A percentile compares a stretch with the other conserved stretches of the same genome.
Evolutionary conservation across 331 rosid species (phyloP).

Genomic region (Malus hybrid): DNA sequence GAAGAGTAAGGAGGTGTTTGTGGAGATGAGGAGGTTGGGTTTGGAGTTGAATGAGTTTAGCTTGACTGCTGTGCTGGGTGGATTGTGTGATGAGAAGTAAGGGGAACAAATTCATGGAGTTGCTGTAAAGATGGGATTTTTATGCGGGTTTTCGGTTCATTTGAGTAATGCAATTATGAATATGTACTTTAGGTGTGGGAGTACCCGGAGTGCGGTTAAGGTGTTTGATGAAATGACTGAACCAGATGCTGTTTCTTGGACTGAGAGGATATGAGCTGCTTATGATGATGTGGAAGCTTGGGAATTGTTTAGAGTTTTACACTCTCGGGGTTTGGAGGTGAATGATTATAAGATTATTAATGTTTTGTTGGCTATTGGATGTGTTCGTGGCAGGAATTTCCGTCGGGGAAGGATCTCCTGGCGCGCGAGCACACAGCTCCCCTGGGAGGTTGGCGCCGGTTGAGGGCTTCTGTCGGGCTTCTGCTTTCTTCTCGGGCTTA

Average conservation of each 20-base stretch:
- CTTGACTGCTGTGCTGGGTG: not conserved
- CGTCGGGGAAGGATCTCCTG: too few species aligned
- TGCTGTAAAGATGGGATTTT: constrained; percentile 3
- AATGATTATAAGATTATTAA: not conserved
- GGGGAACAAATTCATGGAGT: constrained; percentile 9
- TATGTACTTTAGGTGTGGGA: not conserved
- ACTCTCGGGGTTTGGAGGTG: not conserved
- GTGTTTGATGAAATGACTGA: constrained; percentile 18
- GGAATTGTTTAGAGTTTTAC: not conserved
- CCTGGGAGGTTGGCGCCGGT: too few species aligned
- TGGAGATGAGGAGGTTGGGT: constrained; percentile 4
- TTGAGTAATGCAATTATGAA: constrained; percentile 1
- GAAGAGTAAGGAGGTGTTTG: not conserved
- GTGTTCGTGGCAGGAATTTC: too few species aligned
- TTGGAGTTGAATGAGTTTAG: constrained; percentile 12
- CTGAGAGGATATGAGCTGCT: constrained; percentile 7
- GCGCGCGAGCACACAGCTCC: too few species aligned
- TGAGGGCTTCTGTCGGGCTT: too few species aligned
- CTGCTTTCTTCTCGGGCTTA: too few species aligned
- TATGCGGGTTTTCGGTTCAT: not conserved
- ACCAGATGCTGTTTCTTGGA: constrained; percentile 9
- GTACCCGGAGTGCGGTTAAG: not conserved
- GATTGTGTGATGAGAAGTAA: not conserved
- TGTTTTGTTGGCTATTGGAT: not conserved
- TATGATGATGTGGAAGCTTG: not conserved